Evolutionary conservation across 2,329 filamentous ascomycete genomes (phyloP), one percentile per base, ranked within the genome.

Genomic region (Neofusicoccum laricinum): DNA sequence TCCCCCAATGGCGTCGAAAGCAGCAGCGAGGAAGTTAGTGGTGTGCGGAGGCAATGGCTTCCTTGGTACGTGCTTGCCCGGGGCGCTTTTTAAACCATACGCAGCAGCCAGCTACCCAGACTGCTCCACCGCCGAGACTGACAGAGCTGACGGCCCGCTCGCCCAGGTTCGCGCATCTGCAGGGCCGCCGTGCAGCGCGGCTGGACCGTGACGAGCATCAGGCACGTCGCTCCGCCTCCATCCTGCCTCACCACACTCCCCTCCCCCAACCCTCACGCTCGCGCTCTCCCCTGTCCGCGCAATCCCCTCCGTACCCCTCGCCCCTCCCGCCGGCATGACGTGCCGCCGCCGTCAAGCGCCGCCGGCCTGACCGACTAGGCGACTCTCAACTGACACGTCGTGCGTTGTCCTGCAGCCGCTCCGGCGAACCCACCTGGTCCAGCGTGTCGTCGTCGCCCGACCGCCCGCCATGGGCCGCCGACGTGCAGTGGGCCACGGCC

Each of bases 1-100:
- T 48, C 64, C 62, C 58, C 64, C 66, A 72, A 79, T 75, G 77
- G 86, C 87, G 78, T 71, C 45, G 58, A 79, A 84, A 61, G 81
- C 84, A 68, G 83, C 84, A 57, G 82, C 87, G 64, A 97, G 93
- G 80, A 90, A 88, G 78, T 83, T 99, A 48, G 88, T 98, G 46
- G 93, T 99, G 63, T 96, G 91, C 69, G 95, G 95, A 69, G 94
- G 94, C 66, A 97, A 92, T 77, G 94, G 95, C 38, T 99, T 98
- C 75, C 80, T 99, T 30, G 92, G 92, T 78, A 73, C 34, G 74
- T 72, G 85, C 40, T 40, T 57, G 21, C 21, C 14, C 21, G 46
- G 46, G 32, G 45, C 55, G 34, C 58, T 66, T 55, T 58, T 61
- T 59, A 59, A 57, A 58, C 53, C 53, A 58, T 41, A 21, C 46